Conservation (phyloP, 2,329 filamentous ascomycete species). For the Didymella pomorum region DNA sequence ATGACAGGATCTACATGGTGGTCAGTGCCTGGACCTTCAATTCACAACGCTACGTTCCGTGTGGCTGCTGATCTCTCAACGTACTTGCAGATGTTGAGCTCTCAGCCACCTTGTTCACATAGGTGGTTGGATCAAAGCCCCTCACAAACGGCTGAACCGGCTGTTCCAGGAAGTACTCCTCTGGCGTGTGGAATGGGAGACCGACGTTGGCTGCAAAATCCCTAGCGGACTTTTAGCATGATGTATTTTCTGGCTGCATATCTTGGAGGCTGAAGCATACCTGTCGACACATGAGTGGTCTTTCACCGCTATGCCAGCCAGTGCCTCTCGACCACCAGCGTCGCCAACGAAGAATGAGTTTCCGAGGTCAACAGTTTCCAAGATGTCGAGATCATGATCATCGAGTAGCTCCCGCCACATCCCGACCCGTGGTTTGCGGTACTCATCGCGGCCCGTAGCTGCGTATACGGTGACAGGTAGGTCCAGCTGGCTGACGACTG, state of each 20-base stretch:
- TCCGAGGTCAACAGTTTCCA: slow-evolving; percentile 69
- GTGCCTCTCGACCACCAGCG: slow-evolving; percentile 66
- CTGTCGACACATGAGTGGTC: slow-evolving; percentile 69
- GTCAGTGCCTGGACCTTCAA: slow-evolving; percentile 31
- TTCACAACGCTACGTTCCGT: slow-evolving; percentile 10
- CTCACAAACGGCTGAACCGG: slow-evolving; percentile 70
- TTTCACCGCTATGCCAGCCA: slow-evolving; percentile 52
- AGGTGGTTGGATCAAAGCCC: slow-evolving; percentile 72
- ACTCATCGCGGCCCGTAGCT: slow-evolving; percentile 81
- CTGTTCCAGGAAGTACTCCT: slow-evolving; percentile 86
- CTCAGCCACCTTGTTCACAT: slow-evolving; percentile 31
- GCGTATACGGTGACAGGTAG: slow-evolving; percentile 84
- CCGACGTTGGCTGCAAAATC: slow-evolving; percentile 88
- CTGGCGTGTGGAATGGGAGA: slow-evolving; percentile 82
- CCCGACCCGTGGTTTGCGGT: slow-evolving; percentile 83
- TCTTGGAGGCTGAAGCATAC: slow-evolving; percentile 46
- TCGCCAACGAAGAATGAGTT: slow-evolving; percentile 89
- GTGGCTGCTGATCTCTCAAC: slow-evolving; percentile 35
- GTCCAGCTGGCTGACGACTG: slow-evolving; percentile 74
- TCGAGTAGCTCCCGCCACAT: slow-evolving; percentile 81
- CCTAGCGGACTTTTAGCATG: slow-evolving; percentile 21
- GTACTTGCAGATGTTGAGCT: slow-evolving; percentile 44
- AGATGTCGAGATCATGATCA: slow-evolving; percentile 59
- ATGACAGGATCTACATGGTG: slow-evolving; percentile 47
- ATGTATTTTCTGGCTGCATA: slow-evolving; percentile 1